Percentiles rank a stretch among this genome's conserved stretches.
phyloP scores from a whole-genome alignment of 352 stramenopile species.

The Phytophthora agathidicida region DNA sequence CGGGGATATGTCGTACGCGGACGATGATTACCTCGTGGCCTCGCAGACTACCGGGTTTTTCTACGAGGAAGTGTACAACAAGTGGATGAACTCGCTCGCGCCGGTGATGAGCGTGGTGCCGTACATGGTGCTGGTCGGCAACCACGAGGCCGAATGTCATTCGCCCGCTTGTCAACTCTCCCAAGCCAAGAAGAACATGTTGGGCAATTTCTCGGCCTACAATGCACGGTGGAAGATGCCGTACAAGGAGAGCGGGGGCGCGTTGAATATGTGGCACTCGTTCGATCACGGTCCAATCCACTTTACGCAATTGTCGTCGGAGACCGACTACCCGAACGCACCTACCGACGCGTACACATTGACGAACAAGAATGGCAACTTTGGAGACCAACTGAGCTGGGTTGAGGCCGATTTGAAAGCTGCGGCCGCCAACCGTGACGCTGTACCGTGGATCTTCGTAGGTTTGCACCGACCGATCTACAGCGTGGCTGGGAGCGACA shows the following conservation, averaged over 20 bases:
- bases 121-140: conserved; percentile 88
- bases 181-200: conserved; percentile 40
- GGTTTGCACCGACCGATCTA: conserved; percentile 79
- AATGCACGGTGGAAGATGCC: conserved; percentile 52
- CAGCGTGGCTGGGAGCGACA: conserved; percentile 22
- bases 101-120: conserved; percentile 55
- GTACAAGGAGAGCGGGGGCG: conserved; percentile 40
- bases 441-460: conserved; percentile 69
- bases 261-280: conserved; percentile 56
- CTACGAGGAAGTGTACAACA: conserved; percentile 88
- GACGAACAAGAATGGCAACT: conserved; percentile 38
- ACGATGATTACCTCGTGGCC: conserved; percentile 28
- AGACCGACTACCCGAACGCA: conserved; percentile 63
- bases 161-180: conserved; percentile 41
- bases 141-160: conserved; percentile 90
- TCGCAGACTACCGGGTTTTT: conserved; percentile 61
- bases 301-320: conserved; percentile 80
- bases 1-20: conserved; percentile 65
- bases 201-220: conserved; percentile 66
- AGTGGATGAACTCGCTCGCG: conserved; percentile 74
- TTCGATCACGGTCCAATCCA: conserved; percentile 72
- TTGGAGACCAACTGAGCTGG: conserved; percentile 54
- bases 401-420: conserved; percentile 59
- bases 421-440: conserved; percentile 45
- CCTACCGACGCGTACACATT: conserved; percentile 40